These are phyloP conservation scores for Cyberlindnera bimundalis DNA, from an alignment of 805 yeast genomes.

Conservation along the genomic window DNA sequence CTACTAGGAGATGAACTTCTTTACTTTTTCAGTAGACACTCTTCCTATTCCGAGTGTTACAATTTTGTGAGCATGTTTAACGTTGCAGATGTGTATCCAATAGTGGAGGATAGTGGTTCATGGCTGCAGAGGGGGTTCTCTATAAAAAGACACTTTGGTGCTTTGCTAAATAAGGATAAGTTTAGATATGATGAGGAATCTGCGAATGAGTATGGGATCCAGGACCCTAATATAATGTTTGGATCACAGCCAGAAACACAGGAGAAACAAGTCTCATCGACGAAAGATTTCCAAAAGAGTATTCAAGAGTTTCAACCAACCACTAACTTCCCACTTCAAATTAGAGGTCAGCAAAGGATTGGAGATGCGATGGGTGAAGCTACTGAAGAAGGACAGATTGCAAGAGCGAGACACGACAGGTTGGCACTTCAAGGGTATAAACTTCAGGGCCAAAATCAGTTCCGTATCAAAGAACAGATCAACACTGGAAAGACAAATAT, in stretches of 20 bases:
- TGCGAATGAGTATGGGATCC: slow-evolving; percentile 1
- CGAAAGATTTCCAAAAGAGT: not conserved
- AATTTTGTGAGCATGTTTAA: slow-evolving; percentile 34
- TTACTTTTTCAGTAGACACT: slow-evolving; percentile 44
- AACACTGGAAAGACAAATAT: not conserved
- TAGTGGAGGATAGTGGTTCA: slow-evolving; percentile 31
- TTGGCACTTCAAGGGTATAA: not conserved
- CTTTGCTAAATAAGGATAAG: slow-evolving; percentile 26
- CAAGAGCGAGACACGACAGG: not conserved
- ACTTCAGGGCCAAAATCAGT: not conserved
- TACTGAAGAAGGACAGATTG: not conserved
- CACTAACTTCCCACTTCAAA: not conserved
- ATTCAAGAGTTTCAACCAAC: not conserved
- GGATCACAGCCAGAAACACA: not conserved
- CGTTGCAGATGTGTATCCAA: slow-evolving; percentile 43
- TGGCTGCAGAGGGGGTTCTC: slow-evolving; percentile 38
- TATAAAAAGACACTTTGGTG: slow-evolving; percentile 41
- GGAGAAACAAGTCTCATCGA: not conserved
- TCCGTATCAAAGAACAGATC: not conserved
- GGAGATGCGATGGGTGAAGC: not conserved
- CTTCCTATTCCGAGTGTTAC: slow-evolving; percentile 41
- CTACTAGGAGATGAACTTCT: slow-evolving; percentile 36
- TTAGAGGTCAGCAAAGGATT: not conserved
- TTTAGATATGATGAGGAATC: slow-evolving; percentile 20
- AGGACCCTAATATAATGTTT: not conserved